Percentiles rank a stretch among this genome's conserved stretches.
Conservation (phyloP, 1,139 yeast species). For the Zygosaccharomyces pseudobailii region DNA sequence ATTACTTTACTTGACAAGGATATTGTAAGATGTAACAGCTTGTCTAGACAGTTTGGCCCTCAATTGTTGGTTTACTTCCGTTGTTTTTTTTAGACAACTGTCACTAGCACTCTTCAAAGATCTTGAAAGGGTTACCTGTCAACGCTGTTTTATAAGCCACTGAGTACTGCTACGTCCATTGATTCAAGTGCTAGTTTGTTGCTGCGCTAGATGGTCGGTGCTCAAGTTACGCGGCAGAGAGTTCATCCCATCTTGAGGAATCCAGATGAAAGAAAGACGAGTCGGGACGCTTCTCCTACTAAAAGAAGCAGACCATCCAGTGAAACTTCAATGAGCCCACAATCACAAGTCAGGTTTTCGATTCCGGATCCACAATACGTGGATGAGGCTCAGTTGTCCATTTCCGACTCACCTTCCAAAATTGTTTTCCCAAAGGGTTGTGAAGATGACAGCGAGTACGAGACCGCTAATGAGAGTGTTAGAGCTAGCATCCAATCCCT, state of each 20-base stretch:
- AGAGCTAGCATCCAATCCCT: background rate
- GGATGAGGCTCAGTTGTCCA: background rate
- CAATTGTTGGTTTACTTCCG: too few relatives aligned
- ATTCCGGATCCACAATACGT: slow-evolving; percentile 11
- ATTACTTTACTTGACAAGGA: slow-evolving; percentile 3
- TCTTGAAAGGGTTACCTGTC: background rate
- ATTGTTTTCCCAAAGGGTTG: slow-evolving; percentile 13
- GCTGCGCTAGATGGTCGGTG: slow-evolving; percentile 2
- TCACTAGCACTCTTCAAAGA: background rate
- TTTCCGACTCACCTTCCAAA: slow-evolving; percentile 13
- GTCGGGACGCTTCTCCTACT: background rate
- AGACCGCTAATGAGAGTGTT: background rate
- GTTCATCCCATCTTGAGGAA: slow-evolving; percentile 10
- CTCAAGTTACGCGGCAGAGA: slow-evolving; percentile 1
- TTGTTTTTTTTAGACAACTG: background rate
- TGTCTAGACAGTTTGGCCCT: background rate
- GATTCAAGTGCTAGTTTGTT: background rate
- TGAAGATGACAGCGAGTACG: background rate
- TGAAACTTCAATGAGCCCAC: slow-evolving; percentile 2
- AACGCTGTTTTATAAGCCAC: background rate
- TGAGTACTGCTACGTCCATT: background rate
- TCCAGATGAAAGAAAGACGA: background rate
- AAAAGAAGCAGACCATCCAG: background rate
- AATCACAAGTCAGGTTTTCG: slow-evolving; percentile 18
- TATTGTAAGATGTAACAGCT: background rate